These are phyloP conservation scores for Akanthomyces uredinophilus DNA, from an alignment of 2,329 filamentous ascomycete genomes.

Conservation along the genomic window DNA sequence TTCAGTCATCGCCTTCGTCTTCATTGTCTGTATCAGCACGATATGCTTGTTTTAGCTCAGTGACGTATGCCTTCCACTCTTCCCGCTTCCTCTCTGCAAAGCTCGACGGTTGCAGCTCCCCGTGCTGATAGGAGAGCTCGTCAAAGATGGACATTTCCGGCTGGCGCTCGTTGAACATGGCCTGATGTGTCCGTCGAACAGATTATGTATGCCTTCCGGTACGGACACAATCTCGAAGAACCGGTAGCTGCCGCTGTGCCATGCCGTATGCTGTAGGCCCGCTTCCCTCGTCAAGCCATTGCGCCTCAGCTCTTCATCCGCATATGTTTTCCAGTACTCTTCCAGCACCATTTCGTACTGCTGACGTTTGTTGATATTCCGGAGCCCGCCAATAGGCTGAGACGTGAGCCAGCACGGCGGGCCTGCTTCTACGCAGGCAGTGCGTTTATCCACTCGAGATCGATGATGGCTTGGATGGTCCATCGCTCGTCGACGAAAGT, in stretches of 20 bases:
- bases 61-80: neutral
- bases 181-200: no score
- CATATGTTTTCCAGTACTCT: neutral
- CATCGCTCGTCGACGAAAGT: conserved; percentile 29
- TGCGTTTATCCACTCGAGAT: conserved; percentile 27
- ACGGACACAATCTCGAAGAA: neutral
- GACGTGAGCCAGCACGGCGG: conserved; percentile 26
- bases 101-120: neutral
- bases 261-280: neutral
- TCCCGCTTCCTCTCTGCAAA: neutral
- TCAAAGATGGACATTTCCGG: neutral
- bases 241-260: neutral
- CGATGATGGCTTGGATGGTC: conserved; percentile 27
- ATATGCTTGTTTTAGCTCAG: neutral
- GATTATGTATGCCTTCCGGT: neutral
- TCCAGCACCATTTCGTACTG: neutral
- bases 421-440: conserved; percentile 23
- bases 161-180: neutral
- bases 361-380: neutral
- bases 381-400: conserved; percentile 2
- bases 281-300: neutral
- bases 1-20: neutral
- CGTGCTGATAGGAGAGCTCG: neutral
- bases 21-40: neutral
- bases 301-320: neutral